Percentiles rank a stretch among this genome's conserved stretches.
These are phyloP conservation scores for Venturia aucupariae DNA, from an alignment of 2,329 filamentous ascomycete genomes.

Conservation along the genomic window DNA sequence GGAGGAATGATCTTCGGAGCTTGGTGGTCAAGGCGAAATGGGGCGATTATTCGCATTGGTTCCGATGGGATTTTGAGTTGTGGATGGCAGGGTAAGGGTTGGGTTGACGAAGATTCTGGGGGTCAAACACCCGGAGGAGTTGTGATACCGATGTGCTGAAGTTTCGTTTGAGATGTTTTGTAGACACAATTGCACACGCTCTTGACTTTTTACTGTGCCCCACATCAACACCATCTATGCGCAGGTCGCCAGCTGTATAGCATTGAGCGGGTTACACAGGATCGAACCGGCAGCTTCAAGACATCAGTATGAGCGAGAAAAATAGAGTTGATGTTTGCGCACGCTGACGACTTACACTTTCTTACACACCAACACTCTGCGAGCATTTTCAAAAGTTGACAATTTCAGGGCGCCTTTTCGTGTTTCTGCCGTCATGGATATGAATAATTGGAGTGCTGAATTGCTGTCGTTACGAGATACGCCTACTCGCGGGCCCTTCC, in stretches of 20 bases:
- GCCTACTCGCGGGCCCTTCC: too few species aligned
- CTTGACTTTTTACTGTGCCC: neutral
- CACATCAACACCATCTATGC: too few species aligned
- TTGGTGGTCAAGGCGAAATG: neutral
- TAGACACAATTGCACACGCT: neutral
- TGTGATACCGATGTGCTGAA: neutral
- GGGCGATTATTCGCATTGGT: neutral
- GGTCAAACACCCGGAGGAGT: neutral
- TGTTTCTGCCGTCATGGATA: conserved; percentile 17
- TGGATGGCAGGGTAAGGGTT: neutral
- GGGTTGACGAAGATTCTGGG: too few species aligned
- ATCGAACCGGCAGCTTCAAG: too few species aligned
- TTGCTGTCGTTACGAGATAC: conserved; percentile 17
- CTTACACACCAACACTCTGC: too few species aligned
- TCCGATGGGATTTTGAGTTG: neutral
- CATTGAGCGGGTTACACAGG: too few species aligned
- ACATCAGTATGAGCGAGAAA: too few species aligned
- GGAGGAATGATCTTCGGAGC: neutral
- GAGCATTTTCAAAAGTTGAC: conserved; percentile 19
- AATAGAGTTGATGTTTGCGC: too few species aligned
- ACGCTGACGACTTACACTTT: too few species aligned
- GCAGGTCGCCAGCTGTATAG: too few species aligned
- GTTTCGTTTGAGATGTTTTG: neutral
- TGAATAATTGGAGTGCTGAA: conserved; percentile 14
- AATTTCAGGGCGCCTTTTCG: conserved; percentile 17